These are phyloP conservation scores for Garcia nutans DNA, from an alignment of 345 rosid species.

Conservation along the genomic window DNA sequence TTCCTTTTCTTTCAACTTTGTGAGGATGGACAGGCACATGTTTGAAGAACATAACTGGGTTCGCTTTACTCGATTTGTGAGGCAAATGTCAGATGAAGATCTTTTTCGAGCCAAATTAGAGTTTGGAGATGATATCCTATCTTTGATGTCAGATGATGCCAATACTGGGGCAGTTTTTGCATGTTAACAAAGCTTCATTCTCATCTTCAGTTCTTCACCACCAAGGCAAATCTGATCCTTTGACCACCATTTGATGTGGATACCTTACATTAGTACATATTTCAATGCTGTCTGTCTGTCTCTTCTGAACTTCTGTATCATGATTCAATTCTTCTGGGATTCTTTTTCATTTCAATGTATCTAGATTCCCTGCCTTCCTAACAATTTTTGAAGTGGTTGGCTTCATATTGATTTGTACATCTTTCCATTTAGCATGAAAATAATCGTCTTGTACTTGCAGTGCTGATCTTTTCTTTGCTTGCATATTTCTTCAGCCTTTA, in stretches of 20 bases:
- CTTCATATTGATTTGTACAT: constrained; percentile 15
- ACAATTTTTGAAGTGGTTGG: constrained; percentile 33
- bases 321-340: no score
- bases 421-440: neutral
- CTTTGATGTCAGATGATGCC: constrained; percentile 23
- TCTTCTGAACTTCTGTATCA: neutral
- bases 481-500: no score
- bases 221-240: neutral
- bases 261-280: constrained; percentile 12
- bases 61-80: constrained; percentile 40
- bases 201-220: neutral
- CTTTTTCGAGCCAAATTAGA: constrained; percentile 45
- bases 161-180: constrained; percentile 30
- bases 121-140: constrained; percentile 21
- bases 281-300: neutral
- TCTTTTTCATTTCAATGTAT: neutral
- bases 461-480: no score
- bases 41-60: constrained; percentile 43
- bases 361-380: constrained; percentile 21
- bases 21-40: constrained; percentile 46
- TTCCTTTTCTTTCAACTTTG: constrained; percentile 42
- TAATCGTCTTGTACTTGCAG: neutral
- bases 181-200: constrained; percentile 17
- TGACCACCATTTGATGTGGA: constrained; percentile 17
- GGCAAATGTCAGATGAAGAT: constrained; percentile 38